These are phyloP conservation scores for Terfezia boudieri DNA, from an alignment of 495 filamentous ascomycete species.

Conservation along the genomic window DNA sequence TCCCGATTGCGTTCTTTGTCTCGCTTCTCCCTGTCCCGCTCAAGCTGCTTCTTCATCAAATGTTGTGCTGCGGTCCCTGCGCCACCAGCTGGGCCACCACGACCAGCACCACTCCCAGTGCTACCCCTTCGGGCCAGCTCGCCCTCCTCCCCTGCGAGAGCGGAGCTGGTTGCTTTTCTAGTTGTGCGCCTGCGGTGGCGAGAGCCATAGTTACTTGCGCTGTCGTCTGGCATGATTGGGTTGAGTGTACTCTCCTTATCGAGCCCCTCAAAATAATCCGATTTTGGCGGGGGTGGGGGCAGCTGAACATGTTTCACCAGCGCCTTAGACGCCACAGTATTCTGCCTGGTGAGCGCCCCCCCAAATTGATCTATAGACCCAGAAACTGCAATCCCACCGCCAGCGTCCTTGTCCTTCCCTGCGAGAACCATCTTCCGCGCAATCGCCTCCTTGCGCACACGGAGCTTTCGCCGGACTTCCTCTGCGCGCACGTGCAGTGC, in stretches of 20 bases:
- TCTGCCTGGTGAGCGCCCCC: not conserved
- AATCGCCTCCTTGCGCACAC: conserved; percentile 43
- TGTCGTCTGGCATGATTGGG: conserved; percentile 32
- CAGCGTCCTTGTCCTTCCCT: conserved; percentile 9
- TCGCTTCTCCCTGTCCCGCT: conserved; percentile 5
- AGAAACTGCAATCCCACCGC: not conserved
- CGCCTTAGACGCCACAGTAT: not conserved
- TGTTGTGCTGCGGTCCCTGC: not conserved
- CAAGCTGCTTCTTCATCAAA: conserved; percentile 5
- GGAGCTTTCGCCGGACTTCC: conserved; percentile 50
- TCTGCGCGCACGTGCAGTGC: conserved; percentile 71
- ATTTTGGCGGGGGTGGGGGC: not conserved
- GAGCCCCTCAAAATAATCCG: conserved; percentile 15
- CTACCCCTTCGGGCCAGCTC: not conserved
- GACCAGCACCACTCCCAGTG: conserved; percentile 2
- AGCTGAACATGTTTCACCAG: not conserved
- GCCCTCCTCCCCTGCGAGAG: not conserved
- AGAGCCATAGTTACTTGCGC: conserved; percentile 63
- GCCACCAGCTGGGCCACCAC: conserved; percentile 5
- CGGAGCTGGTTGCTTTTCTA: not conserved
- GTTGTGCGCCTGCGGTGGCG: conserved; percentile 8
- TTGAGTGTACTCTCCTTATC: conserved; percentile 13
- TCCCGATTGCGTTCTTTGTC: conserved; percentile 7
- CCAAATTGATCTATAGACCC: not conserved
- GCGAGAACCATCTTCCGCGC: conserved; percentile 37